Evolutionary conservation across 257 asterid species (phyloP).

Genomic region (Mentha longifolia): DNA sequence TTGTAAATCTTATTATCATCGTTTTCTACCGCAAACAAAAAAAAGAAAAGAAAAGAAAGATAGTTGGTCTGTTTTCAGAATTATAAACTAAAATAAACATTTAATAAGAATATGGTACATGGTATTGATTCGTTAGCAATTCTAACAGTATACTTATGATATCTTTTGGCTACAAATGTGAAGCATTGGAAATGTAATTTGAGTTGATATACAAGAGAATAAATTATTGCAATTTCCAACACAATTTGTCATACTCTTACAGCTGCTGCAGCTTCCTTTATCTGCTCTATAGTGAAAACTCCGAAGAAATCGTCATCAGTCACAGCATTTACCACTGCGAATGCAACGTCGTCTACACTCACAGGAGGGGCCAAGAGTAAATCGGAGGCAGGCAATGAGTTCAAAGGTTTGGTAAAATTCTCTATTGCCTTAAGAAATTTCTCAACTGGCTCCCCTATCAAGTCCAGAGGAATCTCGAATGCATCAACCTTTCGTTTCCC

Average conservation of each 20-base stretch:
- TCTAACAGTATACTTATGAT: no score
- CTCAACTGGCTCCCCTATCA: slow-evolving; percentile 87
- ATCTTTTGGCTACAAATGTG: not conserved
- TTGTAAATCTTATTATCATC: no score
- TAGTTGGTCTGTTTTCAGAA: no score
- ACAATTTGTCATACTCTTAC: slow-evolving; percentile 25
- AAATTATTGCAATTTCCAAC: not conserved
- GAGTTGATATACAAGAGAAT: not conserved
- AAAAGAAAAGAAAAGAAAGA: no score
- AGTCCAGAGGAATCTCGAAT: slow-evolving; percentile 84
- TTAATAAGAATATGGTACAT: not conserved
- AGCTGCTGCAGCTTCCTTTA: slow-evolving; percentile 88
- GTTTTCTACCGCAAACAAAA: no score
- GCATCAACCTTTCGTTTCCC: slow-evolving; percentile 90
- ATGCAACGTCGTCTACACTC: slow-evolving; percentile 86
- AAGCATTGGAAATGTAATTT: not conserved
- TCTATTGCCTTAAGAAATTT: slow-evolving; percentile 59
- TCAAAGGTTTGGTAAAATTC: slow-evolving; percentile 76
- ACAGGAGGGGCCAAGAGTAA: slow-evolving; percentile 86
- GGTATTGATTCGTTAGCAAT: not conserved
- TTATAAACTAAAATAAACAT: no score
- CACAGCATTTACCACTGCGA: slow-evolving; percentile 75
- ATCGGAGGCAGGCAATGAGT: slow-evolving; percentile 90
- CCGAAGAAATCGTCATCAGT: slow-evolving; percentile 84
- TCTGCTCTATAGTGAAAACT: slow-evolving; percentile 86